Conservation (phyloP, 2,329 filamentous ascomycete species). For the Fusarium liriodendri region DNA sequence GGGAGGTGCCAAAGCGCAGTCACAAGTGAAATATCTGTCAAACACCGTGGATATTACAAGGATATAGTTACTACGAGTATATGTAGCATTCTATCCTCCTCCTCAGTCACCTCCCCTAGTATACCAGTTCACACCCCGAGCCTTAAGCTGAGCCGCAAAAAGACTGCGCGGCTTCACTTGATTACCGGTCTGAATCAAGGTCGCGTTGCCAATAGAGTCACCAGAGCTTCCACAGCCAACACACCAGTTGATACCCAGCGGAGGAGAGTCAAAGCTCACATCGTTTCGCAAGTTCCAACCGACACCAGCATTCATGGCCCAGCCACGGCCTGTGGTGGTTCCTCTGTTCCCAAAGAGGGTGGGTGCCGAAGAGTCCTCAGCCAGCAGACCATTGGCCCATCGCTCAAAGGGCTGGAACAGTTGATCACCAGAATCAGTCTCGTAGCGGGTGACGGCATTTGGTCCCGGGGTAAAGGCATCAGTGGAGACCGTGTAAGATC, state of each 20-base stretch:
- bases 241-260: conserved; percentile 25
- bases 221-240: conserved; percentile 5
- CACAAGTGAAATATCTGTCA: not conserved
- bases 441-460: conserved; percentile 18
- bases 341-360: not conserved
- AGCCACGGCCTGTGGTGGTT: conserved; percentile 9
- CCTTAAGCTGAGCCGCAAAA: not conserved
- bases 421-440: conserved; percentile 3
- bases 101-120: not conserved
- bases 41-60: not conserved
- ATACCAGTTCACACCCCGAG: not conserved
- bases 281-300: conserved; percentile 14
- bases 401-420: conserved; percentile 8
- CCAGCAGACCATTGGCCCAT: conserved; percentile 17
- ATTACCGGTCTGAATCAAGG: not conserved
- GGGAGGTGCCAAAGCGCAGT: not conserved
- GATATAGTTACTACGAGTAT: not conserved
- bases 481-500: conserved; percentile 13
- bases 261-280: conserved; percentile 5
- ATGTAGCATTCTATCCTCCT: not conserved
- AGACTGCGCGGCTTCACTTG: not conserved
- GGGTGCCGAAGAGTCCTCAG: conserved; percentile 3
- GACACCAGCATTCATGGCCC: conserved; percentile 24
- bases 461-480: conserved; percentile 9
- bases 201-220: not conserved